phyloP scores from a whole-genome alignment of 116 monocot genomes.

The Phalaenopsis hybrid region DNA sequence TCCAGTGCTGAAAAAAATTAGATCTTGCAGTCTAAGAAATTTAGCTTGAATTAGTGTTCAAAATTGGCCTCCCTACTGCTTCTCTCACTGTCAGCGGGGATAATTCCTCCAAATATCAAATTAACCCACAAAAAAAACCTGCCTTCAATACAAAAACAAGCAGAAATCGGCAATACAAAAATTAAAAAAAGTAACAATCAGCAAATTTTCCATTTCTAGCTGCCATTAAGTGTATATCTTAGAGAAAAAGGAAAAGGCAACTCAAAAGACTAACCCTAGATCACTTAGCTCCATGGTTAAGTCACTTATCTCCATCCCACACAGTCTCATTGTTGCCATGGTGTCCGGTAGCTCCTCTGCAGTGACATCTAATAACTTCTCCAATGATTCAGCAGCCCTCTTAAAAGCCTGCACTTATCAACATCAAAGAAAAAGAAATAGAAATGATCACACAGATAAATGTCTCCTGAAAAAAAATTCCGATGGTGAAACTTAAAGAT shows the following conservation, averaged over 20 bases:
- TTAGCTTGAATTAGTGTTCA: not conserved
- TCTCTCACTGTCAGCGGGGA: too few species aligned
- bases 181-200: too few species aligned
- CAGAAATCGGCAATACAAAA: too few species aligned
- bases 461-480: not conserved
- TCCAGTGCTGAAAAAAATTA: not conserved
- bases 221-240: not conserved
- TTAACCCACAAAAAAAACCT: too few species aligned
- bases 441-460: not conserved
- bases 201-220: too few species aligned
- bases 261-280: slow-evolving; percentile 42
- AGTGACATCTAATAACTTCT: slow-evolving; percentile 65
- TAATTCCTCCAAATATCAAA: too few species aligned
- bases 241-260: not conserved
- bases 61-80: not conserved
- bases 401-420: slow-evolving; percentile 48
- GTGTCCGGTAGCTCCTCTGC: slow-evolving; percentile 78
- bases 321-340: slow-evolving; percentile 69
- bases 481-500: not conserved
- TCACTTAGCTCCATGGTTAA: slow-evolving; percentile 81
- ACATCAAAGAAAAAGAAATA: not conserved
- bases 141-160: too few species aligned
- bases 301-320: slow-evolving; percentile 89
- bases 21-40: not conserved
- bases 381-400: slow-evolving; percentile 58